Conservation (phyloP, 2,329 filamentous ascomycete species). For the Cercospora zeae-maydis region DNA sequence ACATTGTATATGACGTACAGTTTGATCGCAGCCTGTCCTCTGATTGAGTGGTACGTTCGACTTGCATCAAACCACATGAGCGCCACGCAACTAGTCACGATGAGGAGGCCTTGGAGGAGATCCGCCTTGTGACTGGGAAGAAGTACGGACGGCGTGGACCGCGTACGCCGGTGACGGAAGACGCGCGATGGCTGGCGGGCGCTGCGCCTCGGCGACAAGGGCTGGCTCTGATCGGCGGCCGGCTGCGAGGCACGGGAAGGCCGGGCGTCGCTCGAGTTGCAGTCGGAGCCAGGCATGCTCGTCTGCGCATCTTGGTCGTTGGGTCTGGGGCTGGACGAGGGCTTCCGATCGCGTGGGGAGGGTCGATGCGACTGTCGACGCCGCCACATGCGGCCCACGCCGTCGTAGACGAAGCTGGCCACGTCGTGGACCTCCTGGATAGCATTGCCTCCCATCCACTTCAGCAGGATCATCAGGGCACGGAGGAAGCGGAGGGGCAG, state of each 20-base stretch:
- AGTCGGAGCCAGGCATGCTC: not conserved
- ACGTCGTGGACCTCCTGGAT: slow-evolving; percentile 70
- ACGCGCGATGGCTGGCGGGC: slow-evolving; percentile 34
- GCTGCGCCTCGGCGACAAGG: slow-evolving; percentile 16
- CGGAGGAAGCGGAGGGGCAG: slow-evolving; percentile 83
- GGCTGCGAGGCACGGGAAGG: not conserved
- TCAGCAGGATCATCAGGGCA: slow-evolving; percentile 69
- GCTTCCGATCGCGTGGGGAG: not conserved
- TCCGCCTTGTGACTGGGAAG: slow-evolving; percentile 92
- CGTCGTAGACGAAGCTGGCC: slow-evolving; percentile 72
- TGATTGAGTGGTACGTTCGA: slow-evolving; percentile 96
- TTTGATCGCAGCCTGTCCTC: slow-evolving; percentile 94
- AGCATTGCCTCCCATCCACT: slow-evolving; percentile 74
- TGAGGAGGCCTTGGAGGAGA: slow-evolving; percentile 82
- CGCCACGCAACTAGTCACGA: slow-evolving; percentile 78
- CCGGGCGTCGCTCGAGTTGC: not conserved
- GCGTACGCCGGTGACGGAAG: slow-evolving; percentile 66
- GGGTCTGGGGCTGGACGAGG: not conserved
- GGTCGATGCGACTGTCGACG: slow-evolving; percentile 22
- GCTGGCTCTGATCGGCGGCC: not conserved
- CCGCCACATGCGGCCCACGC: slow-evolving; percentile 73
- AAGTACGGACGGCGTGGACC: slow-evolving; percentile 79
- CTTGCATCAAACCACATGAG: slow-evolving; percentile 92
- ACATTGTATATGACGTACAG: slow-evolving; percentile 99
- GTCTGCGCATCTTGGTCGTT: not conserved